These are phyloP conservation scores for Trypanosoma lewisi DNA, from an alignment of 208 protist genomes.

Conservation along the genomic window DNA sequence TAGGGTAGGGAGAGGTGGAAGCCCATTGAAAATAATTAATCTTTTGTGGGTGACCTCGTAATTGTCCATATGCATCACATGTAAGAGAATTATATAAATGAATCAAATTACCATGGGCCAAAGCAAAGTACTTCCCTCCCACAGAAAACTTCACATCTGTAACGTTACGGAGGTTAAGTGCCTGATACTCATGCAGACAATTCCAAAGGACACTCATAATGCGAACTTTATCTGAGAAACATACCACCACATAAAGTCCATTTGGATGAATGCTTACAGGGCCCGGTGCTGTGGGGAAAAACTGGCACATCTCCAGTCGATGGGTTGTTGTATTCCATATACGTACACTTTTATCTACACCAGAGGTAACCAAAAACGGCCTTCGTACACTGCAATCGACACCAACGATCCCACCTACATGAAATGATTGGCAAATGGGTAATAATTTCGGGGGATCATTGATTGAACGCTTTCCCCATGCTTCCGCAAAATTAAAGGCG, in stretches of 20 bases:
- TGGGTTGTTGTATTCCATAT: slow-evolving; percentile 95
- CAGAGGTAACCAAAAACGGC: slow-evolving; percentile 92
- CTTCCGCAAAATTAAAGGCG: slow-evolving; percentile 46
- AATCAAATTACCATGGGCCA: slow-evolving; percentile 92
- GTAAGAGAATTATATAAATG: slow-evolving; percentile 93
- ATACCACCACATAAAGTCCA: slow-evolving; percentile 92
- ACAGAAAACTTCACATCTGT: slow-evolving; percentile 88
- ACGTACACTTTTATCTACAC: slow-evolving; percentile 90
- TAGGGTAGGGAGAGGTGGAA: slow-evolving; percentile 79
- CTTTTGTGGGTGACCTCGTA: slow-evolving; percentile 93
- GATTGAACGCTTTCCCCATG: slow-evolving; percentile 38
- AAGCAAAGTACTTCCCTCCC: slow-evolving; percentile 94
- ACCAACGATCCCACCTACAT: slow-evolving; percentile 84
- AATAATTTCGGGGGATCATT: slow-evolving; percentile 23
- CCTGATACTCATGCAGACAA: slow-evolving; percentile 82
- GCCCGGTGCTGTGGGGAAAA: slow-evolving; percentile 83
- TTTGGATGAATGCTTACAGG: slow-evolving; percentile 93
- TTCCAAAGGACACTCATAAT: slow-evolving; percentile 95
- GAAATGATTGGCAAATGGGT: slow-evolving; percentile 78
- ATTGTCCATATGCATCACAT: slow-evolving; percentile 88
- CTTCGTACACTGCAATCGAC: slow-evolving; percentile 93
- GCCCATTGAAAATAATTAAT: slow-evolving; percentile 85
- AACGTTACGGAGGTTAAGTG: slow-evolving; percentile 89
- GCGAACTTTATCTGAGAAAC: slow-evolving; percentile 93
- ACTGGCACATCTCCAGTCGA: slow-evolving; percentile 83